Evolutionary conservation across 805 yeast species (phyloP).

Genomic region (Spathaspora sp.): DNA sequence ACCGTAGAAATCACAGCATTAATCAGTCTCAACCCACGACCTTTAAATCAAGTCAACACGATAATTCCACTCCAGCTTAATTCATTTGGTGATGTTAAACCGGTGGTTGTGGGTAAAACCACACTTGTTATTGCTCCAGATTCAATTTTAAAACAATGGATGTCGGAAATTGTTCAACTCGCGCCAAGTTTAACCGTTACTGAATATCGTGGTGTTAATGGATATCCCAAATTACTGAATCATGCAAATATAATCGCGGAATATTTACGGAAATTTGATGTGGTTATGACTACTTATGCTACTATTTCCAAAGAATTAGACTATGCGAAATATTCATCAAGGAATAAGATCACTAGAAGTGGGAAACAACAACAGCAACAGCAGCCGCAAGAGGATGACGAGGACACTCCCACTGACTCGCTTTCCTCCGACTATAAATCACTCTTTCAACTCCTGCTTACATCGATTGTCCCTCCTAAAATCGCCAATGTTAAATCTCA

Average conservation of each 20-base stretch:
- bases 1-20: constrained; percentile 81
- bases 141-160: constrained; percentile 84
- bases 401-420: neutral
- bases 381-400: constrained; percentile 1
- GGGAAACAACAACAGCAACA: constrained; percentile 11
- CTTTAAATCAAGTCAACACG: constrained; percentile 26
- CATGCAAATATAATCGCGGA: constrained; percentile 45
- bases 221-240: constrained; percentile 22
- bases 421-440: constrained; percentile 17
- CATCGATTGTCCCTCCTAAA: constrained; percentile 19
- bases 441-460: constrained; percentile 23
- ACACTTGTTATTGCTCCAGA: constrained; percentile 85
- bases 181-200: constrained; percentile 62
- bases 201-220: constrained; percentile 56
- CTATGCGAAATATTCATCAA: constrained; percentile 69
- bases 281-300: constrained; percentile 76
- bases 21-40: constrained; percentile 57
- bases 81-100: constrained; percentile 39
- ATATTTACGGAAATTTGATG: constrained; percentile 60
- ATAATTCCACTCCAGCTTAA: constrained; percentile 23
- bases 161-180: constrained; percentile 56
- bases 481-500: constrained; percentile 22
- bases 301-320: constrained; percentile 74
- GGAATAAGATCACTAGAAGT: constrained; percentile 43
- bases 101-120: constrained; percentile 54